Evolutionary conservation across 2,329 filamentous ascomycete species (phyloP).

Genomic region (Ophiostoma quercus): DNA sequence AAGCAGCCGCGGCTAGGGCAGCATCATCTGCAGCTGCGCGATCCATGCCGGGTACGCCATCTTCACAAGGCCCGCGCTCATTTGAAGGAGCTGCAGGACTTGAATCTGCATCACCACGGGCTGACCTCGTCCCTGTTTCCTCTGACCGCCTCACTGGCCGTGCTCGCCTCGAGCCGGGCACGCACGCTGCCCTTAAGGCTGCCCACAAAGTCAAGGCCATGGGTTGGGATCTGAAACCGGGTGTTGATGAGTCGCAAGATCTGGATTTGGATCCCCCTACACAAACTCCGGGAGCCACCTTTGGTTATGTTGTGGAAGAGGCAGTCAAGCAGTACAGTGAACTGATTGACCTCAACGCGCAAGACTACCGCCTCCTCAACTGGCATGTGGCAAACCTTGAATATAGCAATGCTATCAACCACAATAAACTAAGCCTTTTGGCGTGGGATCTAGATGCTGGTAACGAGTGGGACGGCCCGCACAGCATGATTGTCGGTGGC

Average conservation of each 20-base stretch:
- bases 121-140: constrained; percentile 56
- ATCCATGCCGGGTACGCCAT: neutral
- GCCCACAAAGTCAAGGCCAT: constrained; percentile 71
- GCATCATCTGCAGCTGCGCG: neutral
- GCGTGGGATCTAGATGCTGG: constrained; percentile 97
- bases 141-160: constrained; percentile 66
- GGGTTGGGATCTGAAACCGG: constrained; percentile 72
- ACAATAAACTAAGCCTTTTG: constrained; percentile 78
- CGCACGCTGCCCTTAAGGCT: constrained; percentile 64
- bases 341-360: constrained; percentile 74
- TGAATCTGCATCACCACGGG: constrained; percentile 38
- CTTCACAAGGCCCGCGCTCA: neutral
- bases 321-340: constrained; percentile 83
- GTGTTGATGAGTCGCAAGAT: constrained; percentile 57
- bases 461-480: constrained; percentile 93
- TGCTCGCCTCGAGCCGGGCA: constrained; percentile 54
- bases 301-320: constrained; percentile 87
- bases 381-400: constrained; percentile 99
- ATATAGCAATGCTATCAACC: constrained; percentile 90
- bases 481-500: constrained; percentile 88
- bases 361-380: constrained; percentile 86
- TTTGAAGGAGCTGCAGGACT: neutral
- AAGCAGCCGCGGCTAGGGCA: constrained; percentile 52
- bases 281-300: constrained; percentile 60
- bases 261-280: constrained; percentile 66